Base-by-base conservation (phyloP, 202 grass and related monocot species). In the Dendrocalamus latiflorus region DNA sequence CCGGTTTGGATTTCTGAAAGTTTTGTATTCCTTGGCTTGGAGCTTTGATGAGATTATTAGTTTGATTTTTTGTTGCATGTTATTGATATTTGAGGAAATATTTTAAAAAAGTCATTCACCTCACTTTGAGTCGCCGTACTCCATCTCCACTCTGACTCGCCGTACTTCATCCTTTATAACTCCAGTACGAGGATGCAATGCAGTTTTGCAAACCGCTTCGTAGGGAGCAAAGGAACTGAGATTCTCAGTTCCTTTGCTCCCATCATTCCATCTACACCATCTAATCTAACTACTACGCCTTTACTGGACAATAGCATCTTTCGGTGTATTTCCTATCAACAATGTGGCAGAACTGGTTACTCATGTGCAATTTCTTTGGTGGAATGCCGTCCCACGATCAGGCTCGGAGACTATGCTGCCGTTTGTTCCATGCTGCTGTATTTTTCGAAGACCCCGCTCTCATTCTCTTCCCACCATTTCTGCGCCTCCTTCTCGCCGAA, bases 391-490 rank as follows among this genome's bases (percentile, higher is more conserved):
- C 8, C 54, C 56, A 25, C 2, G 1, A 58, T 58, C 21, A 25
- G 4, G 51, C 18, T 56, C 56, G 30, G 70, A 20, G 13, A 49
- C 71, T 79, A 82, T 24, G 45, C 37, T 47, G 17, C 43, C 36
- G 65, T 36, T 55, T 80, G 75, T 21, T 87, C 85, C 37, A 80
- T 85, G 24, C 78, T 83, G 4, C 72, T 81, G 85, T 99, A 92
- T n/a, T 89, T 92, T 33, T 51, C 63, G 21, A 96, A 93, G 36
- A 91, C 74, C 44, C 48, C 84, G 82, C 87, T 68, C 71, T 93
- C 83, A 6, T 99, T 91, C 11, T 90, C 86, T 72, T 92, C 83
- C 96, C 96, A 99, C 96, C 96, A 99, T 85, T 89, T 69, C 53
- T 99, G 88, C 12, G 93, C 96, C 71, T 89, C 89, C 38, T 89